Percentiles rank a stretch among this genome's conserved stretches.
Conservation (phyloP, 192 early-diverging fungal genomes). For the Oehlia diaphana region DNA sequence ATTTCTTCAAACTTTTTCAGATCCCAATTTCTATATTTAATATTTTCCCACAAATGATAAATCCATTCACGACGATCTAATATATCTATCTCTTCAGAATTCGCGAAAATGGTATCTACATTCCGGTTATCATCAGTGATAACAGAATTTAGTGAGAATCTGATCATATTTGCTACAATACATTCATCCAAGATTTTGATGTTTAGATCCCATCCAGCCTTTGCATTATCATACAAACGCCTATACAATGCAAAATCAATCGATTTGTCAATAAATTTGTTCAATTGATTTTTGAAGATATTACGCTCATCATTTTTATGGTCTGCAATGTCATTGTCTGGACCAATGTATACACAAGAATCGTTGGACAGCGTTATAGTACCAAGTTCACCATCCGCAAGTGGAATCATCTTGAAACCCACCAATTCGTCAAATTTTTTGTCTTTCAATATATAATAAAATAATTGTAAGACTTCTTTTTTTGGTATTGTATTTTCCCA, state of each 20-base stretch:
- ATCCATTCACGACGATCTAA: background rate
- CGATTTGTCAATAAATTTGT: slow-evolving; percentile 6
- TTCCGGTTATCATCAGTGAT: no score
- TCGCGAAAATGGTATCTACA: no score
- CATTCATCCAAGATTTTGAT: background rate
- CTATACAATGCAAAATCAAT: background rate
- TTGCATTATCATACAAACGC: background rate
- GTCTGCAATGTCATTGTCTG: no score
- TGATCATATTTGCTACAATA: background rate
- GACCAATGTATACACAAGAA: no score
- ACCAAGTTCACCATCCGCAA: no score
- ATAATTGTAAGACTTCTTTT: no score
- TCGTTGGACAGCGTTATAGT: no score
- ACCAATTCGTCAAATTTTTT: no score
- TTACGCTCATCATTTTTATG: background rate
- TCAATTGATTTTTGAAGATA: background rate
- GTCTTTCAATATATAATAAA: no score
- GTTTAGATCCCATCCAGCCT: background rate
- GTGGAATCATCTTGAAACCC: no score
- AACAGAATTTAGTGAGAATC: background rate
- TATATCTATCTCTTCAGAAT: background rate
- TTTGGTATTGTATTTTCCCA: no score
- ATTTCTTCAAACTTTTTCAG: background rate
- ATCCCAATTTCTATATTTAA: background rate
- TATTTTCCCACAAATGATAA: background rate